Base-by-base conservation (phyloP, 1,284 basidiomycete genomes). In the Austropuccinia psidii region DNA sequence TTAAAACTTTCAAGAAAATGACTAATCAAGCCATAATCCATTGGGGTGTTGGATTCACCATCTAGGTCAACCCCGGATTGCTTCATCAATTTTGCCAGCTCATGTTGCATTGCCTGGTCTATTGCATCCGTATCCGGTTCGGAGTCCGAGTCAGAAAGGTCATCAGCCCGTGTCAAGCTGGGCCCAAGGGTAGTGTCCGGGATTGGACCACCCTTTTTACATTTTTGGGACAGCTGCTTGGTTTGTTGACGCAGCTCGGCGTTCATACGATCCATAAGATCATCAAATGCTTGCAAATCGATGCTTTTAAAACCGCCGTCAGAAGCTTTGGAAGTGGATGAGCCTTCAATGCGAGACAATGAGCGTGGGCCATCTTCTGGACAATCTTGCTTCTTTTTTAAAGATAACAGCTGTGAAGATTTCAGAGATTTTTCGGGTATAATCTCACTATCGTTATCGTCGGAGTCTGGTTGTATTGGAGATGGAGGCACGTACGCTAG, bases 1-100 rank as follows among this genome's bases (percentile, higher is more conserved):
- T 90, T 91, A 84, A 91, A 95, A 80, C 92, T 95, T 83, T 95
- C 90, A 79, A 98, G 82, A 81, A 98, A 92, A 81, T 95, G 93
- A 81, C 90, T 93, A 83, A 98, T 94, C 78, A 97, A 82, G 77
- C 87, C 88, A 81, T 93, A 94, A 80, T 97, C 90, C 77, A 86
- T 83, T 45, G 83, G 85, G 15, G 85, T 84, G 15, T 85, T 85
- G 19, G 83, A 84, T 37, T 49, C 41, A 7, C 62, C 75, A 3
- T 57, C 75, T 17, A 84, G 84, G 11, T 79, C 80, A 13, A 79
- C 78, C 1, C 78, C 80, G 1, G 82, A 83, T n/a, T 81, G 81
- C 75, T 88, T 86, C 41, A 95, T 82, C 0, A 88, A 84, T 6
- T 83, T 84, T 39, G 85, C 86, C 8, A 96, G 83, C 79, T 96